Evolutionary conservation across 768 basidiomycete genomes (phyloP).

Genomic region (Heimioporus sp.): DNA sequence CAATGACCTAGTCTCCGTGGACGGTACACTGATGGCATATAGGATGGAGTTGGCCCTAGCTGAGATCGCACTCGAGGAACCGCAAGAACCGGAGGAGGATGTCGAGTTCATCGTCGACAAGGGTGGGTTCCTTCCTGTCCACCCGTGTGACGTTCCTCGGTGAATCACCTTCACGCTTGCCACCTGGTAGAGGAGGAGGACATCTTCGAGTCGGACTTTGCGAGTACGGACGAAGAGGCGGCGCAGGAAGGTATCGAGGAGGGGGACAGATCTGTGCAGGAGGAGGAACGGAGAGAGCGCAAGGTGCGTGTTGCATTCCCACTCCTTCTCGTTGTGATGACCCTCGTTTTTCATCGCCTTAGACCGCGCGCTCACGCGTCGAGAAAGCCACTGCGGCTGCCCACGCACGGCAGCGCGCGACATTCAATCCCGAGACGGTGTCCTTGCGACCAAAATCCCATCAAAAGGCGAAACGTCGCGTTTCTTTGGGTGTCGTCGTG

Average conservation of each 20-base stretch:
- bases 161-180: not conserved
- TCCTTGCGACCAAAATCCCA: conserved; percentile 28
- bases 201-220: conserved; percentile 80
- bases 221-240: conserved; percentile 73
- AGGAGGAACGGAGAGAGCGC: conserved; percentile 55
- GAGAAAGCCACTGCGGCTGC: conserved; percentile 67
- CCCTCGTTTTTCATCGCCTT: not conserved
- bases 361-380: conserved; percentile 55
- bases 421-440: conserved; percentile 58
- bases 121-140: conserved; percentile 36
- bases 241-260: conserved; percentile 51
- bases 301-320: conserved; percentile 9
- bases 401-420: conserved; percentile 61
- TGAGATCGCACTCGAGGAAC: conserved; percentile 43
- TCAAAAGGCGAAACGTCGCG: conserved; percentile 41
- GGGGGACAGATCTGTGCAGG: conserved; percentile 54
- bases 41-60: conserved; percentile 82
- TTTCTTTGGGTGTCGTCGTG: conserved; percentile 53
- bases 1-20: not conserved
- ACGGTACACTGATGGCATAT: conserved; percentile 3
- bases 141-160: not conserved
- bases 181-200: conserved; percentile 68
- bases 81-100: conserved; percentile 69
- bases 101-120: conserved; percentile 65
- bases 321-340: not conserved